Conservation (phyloP, 2,329 filamentous ascomycete species). For the Ophiocordyceps camponoti-saundersi region DNA sequence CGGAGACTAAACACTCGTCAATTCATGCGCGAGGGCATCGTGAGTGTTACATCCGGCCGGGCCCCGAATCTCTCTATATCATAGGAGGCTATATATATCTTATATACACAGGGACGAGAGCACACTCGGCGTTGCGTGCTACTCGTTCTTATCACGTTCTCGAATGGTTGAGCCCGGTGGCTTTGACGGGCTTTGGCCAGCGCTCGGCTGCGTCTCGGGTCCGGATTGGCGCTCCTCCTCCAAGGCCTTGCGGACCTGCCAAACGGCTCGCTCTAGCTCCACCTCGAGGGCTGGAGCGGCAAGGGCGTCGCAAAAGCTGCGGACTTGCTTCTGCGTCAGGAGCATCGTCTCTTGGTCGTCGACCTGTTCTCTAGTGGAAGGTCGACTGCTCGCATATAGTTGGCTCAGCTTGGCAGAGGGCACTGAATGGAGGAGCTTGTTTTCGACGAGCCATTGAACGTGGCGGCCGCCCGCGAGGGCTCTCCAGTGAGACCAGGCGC, state of each 20-base stretch:
- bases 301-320: constrained; percentile 41
- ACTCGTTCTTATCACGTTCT: constrained; percentile 2
- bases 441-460: constrained; percentile 61
- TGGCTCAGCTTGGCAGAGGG: constrained; percentile 56
- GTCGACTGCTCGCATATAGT: constrained; percentile 39
- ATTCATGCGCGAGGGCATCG: background rate
- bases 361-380: constrained; percentile 5
- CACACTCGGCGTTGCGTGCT: background rate
- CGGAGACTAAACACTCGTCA: background rate
- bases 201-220: constrained; percentile 3
- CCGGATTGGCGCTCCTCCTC: constrained; percentile 19
- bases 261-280: constrained; percentile 60
- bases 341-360: constrained; percentile 18
- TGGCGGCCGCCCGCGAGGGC: constrained; percentile 74
- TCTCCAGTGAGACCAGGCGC: constrained; percentile 83
- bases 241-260: constrained; percentile 46
- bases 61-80: background rate
- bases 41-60: background rate
- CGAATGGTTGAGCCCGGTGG: background rate
- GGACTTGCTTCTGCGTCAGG: constrained; percentile 34
- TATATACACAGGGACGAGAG: background rate
- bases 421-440: constrained; percentile 48
- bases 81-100: background rate
- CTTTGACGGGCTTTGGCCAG: background rate
- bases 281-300: constrained; percentile 52